A percentile compares a stretch with the other conserved stretches of the same genome.
Evolutionary conservation across 495 filamentous ascomycete genomes (phyloP).

Genomic region (Hypoxylon perforatum): DNA sequence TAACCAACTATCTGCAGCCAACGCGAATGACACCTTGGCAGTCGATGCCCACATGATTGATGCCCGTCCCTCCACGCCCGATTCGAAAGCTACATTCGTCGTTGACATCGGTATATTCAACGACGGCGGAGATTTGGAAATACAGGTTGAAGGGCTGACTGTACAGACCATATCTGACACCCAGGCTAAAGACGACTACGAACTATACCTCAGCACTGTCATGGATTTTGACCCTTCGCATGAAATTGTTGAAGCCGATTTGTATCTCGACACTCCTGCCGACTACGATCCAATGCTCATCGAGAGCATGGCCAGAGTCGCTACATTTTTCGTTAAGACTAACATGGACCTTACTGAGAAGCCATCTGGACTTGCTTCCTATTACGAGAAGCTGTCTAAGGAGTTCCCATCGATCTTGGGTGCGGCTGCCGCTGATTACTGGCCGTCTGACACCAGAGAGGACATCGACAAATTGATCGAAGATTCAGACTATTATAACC

Average conservation of each 20-base stretch:
- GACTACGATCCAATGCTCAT: conserved; percentile 40
- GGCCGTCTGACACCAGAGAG: conserved; percentile 48
- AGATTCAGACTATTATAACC: conserved; percentile 44
- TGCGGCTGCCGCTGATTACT: conserved; percentile 22
- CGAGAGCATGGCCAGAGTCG: conserved; percentile 53
- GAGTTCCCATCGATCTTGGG: conserved; percentile 21
- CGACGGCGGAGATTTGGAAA: conserved; percentile 46
- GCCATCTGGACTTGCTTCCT: not conserved
- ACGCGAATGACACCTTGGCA: conserved; percentile 34
- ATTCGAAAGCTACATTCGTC: conserved; percentile 46
- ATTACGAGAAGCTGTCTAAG: conserved; percentile 12
- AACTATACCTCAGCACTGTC: conserved; percentile 56
- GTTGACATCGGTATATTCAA: conserved; percentile 55
- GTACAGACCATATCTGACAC: conserved; percentile 52
- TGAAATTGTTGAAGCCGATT: conserved; percentile 42
- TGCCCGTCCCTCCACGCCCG: conserved; percentile 30
- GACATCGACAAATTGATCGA: conserved; percentile 46
- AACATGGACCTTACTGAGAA: not conserved
- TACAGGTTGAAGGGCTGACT: conserved; percentile 53
- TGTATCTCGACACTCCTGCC: not conserved
- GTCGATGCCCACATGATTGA: conserved; percentile 52
- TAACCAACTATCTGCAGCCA: conserved; percentile 20
- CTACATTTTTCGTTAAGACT: conserved; percentile 43
- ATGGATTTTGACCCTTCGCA: conserved; percentile 55
- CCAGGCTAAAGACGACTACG: conserved; percentile 53